Base-by-base conservation (phyloP, 1,284 basidiomycete genomes). In the Ceratobasidium sp. region DNA sequence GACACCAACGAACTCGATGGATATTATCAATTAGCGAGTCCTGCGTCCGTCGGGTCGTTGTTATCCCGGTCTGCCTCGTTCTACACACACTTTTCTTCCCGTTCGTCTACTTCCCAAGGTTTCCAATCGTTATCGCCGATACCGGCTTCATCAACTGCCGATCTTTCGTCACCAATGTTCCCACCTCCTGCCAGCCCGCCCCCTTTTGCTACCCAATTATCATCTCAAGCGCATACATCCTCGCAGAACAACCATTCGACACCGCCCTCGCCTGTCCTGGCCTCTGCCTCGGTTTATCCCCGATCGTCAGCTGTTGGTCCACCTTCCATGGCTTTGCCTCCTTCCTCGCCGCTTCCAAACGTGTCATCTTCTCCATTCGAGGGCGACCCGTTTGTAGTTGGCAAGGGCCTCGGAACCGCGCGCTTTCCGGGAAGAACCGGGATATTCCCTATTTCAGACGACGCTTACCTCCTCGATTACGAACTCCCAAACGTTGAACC, bases 121-220 rank as follows among this genome's bases (percentile, higher is more conserved):
- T 39, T 31, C n/a, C 39, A 34, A 9, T 29, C 61, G n/a, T 16
- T 22, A 2, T 24, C 61, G 7, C 41, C 61, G 22, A 24, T 37
- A 1, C 39, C 19, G 11, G 29, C 3, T 11, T 62, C 61, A 31
- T 48, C 59, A 37, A 41, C n/a, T 14, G n/a, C 13, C 3, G 4
- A 48, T 16, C 1, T 29, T 3, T 46, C 61, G 24, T 63, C 61
- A 6, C 41, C 56, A 13, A 29, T 59, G 4, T 71, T 71, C 29
- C 68, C 68, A n/a, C 54, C 68, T n/a, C 68, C 68, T 11, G 68
- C 56, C 1, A 71, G 68, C 27, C 68, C 68, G 13, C 68, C 68
- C 31, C 43, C 68, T 22, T 71, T 59, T 27, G 54, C 66, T 1
- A 11, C 37, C 11, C 22, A 54, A n/a, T n/a, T 39, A 22, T 11